phyloP scores from a whole-genome alignment of 805 yeast species.

The Saccharomycopsis capsularis region DNA sequence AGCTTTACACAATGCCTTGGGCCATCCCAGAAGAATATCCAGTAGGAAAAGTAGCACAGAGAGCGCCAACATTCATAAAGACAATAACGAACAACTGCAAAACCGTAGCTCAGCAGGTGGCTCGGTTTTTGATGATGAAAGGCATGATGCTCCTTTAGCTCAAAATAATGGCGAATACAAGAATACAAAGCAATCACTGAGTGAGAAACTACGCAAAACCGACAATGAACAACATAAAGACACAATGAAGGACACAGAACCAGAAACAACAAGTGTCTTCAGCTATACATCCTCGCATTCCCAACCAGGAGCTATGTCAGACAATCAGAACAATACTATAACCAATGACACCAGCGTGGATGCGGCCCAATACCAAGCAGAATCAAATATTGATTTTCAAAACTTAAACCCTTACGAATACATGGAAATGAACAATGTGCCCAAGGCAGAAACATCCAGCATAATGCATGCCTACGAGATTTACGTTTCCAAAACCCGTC shows the following conservation, averaged over 20 bases:
- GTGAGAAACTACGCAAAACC: too few species aligned
- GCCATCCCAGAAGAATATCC: conserved; percentile 19
- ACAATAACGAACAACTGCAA: background rate
- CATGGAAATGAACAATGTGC: background rate
- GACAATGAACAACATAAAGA: background rate
- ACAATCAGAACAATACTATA: background rate
- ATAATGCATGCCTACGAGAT: background rate
- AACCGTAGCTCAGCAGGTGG: too few species aligned
- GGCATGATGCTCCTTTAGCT: too few species aligned
- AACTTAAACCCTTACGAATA: background rate
- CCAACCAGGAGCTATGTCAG: background rate
- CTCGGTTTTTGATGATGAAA: too few species aligned
- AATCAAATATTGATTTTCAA: background rate
- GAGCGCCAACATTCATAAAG: background rate
- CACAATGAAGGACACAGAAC: background rate
- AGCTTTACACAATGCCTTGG: conserved; percentile 5
- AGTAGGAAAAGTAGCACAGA: conserved; percentile 13
- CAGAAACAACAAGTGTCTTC: background rate
- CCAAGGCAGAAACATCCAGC: background rate
- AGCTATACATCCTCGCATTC: conserved; percentile 8
- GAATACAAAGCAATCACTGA: too few species aligned
- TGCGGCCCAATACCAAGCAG: background rate
- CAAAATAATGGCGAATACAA: too few species aligned
- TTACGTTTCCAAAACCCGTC: background rate
- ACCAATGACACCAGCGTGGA: conserved; percentile 5